Conservation (phyloP, 805 yeast genomes). For the Candida caryicola region DNA sequence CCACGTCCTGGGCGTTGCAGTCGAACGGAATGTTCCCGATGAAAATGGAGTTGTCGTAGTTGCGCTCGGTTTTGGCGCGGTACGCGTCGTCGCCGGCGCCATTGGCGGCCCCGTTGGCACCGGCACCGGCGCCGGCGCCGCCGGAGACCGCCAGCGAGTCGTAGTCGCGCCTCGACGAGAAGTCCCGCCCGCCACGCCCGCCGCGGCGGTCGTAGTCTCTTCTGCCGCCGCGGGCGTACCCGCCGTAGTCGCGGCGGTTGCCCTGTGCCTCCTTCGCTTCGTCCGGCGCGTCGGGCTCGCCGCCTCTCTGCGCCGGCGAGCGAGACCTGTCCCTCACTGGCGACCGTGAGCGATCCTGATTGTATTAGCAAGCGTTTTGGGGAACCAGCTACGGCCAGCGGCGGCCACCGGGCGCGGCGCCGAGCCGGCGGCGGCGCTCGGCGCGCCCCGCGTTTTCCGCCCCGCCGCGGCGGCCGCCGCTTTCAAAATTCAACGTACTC, state of each 20-base stretch:
- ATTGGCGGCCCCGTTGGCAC: slow-evolving; percentile 32
- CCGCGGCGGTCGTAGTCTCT: slow-evolving; percentile 17
- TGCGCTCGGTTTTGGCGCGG: slow-evolving; percentile 44
- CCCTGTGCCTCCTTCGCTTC: neutral
- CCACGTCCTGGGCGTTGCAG: slow-evolving; percentile 56
- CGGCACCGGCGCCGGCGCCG: slow-evolving; percentile 17
- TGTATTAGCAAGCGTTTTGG: slow-evolving; percentile 6
- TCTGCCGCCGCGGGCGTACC: slow-evolving; percentile 15
- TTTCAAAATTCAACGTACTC: slow-evolving; percentile 46
- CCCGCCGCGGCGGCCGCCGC: no score
- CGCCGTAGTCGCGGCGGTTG: slow-evolving; percentile 5
- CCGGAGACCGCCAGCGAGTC: slow-evolving; percentile 9
- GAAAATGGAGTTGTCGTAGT: slow-evolving; percentile 66
- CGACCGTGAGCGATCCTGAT: slow-evolving; percentile 26
- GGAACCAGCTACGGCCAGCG: no score
- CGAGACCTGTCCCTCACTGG: slow-evolving; percentile 30
- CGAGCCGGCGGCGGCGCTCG: no score
- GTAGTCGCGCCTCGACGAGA: slow-evolving; percentile 20
- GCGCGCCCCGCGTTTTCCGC: no score
- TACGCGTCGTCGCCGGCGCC: slow-evolving; percentile 37
- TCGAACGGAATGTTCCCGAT: slow-evolving; percentile 73
- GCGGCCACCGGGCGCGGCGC: no score
- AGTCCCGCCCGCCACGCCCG: slow-evolving; percentile 17
- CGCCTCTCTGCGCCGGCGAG: slow-evolving; percentile 32
- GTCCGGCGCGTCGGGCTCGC: slow-evolving; percentile 4